Conservation (phyloP, 2,329 filamentous ascomycete species). For the Colletotrichum sidae region DNA sequence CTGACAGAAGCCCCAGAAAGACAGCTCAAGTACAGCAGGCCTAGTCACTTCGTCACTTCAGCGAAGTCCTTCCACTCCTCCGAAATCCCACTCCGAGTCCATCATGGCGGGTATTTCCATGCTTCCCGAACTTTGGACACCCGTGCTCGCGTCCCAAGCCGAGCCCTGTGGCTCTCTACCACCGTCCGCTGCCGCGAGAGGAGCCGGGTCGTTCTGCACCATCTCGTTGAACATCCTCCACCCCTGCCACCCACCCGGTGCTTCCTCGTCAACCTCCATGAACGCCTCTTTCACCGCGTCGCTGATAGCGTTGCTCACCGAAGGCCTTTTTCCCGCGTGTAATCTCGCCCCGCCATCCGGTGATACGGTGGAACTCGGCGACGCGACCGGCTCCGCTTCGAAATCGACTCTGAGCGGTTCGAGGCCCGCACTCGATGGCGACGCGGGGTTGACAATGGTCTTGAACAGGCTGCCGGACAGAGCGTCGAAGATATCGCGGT, state of each 20-base stretch:
- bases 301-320: constrained; percentile 30
- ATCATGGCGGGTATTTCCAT: background rate
- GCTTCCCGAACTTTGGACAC: background rate
- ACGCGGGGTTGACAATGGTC: constrained; percentile 36
- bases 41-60: background rate
- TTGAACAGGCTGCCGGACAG: constrained; percentile 41
- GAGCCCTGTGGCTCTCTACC: background rate
- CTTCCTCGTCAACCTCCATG: constrained; percentile 46
- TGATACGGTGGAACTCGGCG: background rate
- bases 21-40: background rate
- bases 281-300: constrained; percentile 44
- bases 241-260: constrained; percentile 42
- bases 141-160: too few species aligned
- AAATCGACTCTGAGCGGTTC: constrained; percentile 22
- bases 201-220: constrained; percentile 37
- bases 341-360: background rate
- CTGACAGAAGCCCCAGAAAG: too few species aligned
- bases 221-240: constrained; percentile 46
- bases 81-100: constrained; percentile 34
- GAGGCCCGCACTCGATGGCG: background rate
- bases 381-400: background rate
- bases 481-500: constrained; percentile 45
- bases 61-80: constrained; percentile 5
- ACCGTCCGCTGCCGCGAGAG: background rate
- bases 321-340: background rate